Evolutionary conservation across 2,329 filamentous ascomycete genomes (phyloP), one percentile per base, ranked within the genome.

Genomic region (Aspergillus transmontanensis): DNA sequence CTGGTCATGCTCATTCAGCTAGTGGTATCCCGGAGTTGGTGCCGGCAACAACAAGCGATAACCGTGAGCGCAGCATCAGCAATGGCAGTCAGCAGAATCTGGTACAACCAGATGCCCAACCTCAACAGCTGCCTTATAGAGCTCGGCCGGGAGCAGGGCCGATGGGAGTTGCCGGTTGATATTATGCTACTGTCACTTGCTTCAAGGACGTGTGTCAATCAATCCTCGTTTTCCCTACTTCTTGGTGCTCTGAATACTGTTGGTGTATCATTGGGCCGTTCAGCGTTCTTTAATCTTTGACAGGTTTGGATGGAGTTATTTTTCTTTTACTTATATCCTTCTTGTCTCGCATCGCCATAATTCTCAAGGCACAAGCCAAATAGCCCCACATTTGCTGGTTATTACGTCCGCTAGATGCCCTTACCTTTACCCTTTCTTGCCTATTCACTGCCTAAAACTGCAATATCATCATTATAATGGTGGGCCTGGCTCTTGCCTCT

Each of bases 161-260:
- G n/a, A 78, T 79, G 76, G 76, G 76, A 19, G 76, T 79, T 63
- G 76, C 76, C 64, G 69, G 75, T 54, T 79, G 70, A 69, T 66
- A 36, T 55, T 55, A 57, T 58, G 50, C 61, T 66, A 59, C 32
- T 56, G 60, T 43, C 32, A 43, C 62, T 60, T 62, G 58, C 65
- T 64, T 66, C 54, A 34, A 59, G 60, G 43, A 58, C 50, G 53
- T 61, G 59, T 64, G 39, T 56, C 55, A 23, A 55, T 66, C 50
- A 59, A 56, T 58, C 43, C 26, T 54, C 45, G 43, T 53, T 55
- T 59, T 54, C 36, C 50, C 60, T 57, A 59, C 57, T 43, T 55
- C 57, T 65, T 59, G 46, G n/a, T 62, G 51, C 51, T 67, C 64
- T 63, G 55, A 56, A 66, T 60, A 58, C 54, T 59, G 51, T 63